A percentile compares a stretch with the other conserved stretches of the same genome.
phyloP scores from a whole-genome alignment of 192 early-diverging fungal genomes.

The Coemansia sp. region DNA sequence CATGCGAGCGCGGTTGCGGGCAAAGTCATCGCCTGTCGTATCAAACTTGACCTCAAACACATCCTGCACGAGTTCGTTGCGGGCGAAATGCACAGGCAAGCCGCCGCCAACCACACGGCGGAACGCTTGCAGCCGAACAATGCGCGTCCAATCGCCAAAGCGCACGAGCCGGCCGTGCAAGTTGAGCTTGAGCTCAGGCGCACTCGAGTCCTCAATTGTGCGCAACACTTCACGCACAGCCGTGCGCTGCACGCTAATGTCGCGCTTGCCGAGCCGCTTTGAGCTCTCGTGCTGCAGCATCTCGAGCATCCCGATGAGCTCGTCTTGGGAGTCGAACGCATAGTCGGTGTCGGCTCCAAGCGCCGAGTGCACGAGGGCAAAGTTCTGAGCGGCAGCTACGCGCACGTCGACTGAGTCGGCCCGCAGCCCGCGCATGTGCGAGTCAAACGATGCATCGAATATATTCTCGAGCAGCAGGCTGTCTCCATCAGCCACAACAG shows the following conservation, averaged over 20 bases:
- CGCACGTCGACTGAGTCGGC: slow-evolving; percentile 62
- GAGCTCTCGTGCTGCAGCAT: slow-evolving; percentile 60
- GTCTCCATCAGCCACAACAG: slow-evolving; percentile 24
- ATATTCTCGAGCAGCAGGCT: slow-evolving; percentile 22
- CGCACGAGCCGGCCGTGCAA: slow-evolving; percentile 50
- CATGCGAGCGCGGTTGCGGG: slow-evolving; percentile 8
- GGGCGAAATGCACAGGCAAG: slow-evolving; percentile 43
- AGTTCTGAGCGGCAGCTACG: slow-evolving; percentile 70
- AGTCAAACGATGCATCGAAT: slow-evolving; percentile 28
- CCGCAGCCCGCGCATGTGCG: slow-evolving; percentile 59
- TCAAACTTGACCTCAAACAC: slow-evolving; percentile 48
- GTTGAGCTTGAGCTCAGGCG: slow-evolving; percentile 58
- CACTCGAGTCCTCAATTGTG: slow-evolving; percentile 59
- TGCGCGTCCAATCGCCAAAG: slow-evolving; percentile 61
- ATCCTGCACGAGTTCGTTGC: slow-evolving; percentile 54
- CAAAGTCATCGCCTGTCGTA: background rate
- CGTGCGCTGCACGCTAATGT: slow-evolving; percentile 58
- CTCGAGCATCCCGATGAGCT: slow-evolving; percentile 58
- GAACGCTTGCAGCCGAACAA: slow-evolving; percentile 43
- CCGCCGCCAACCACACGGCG: slow-evolving; percentile 31
- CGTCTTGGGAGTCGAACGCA: slow-evolving; percentile 62
- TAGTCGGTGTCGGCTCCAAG: slow-evolving; percentile 28
- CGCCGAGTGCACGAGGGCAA: slow-evolving; percentile 69
- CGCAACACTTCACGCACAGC: slow-evolving; percentile 67
- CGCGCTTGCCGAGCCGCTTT: slow-evolving; percentile 60